Evolutionary conservation across 2,329 filamentous ascomycete genomes (phyloP), one percentile per base, ranked within the genome.

Genomic region (Escovopsis sp.): DNA sequence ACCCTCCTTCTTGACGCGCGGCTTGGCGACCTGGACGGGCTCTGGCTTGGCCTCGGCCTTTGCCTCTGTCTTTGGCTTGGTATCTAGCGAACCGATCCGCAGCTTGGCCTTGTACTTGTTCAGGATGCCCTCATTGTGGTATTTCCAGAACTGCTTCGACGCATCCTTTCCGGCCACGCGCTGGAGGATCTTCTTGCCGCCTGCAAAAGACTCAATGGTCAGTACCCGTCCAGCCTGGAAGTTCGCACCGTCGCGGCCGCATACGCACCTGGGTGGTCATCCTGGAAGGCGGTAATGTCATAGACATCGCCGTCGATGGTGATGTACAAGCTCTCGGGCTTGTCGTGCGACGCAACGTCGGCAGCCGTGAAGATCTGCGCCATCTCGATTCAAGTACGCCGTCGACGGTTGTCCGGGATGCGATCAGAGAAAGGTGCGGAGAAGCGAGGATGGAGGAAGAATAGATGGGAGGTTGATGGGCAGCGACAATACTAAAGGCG

Each of bases 281-380:
- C 80, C 60, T 85, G 81, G 61, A 89, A 89, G 57, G 79, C 87
- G 53, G 87, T 94, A 54, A 96, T 61, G 58, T 98, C 89, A 63
- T 94, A 96, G 51, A 96, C 89, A 63, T 96, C 89, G 54, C 88
- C 83, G 51, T 96, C 89, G 51, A 96, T 79, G 50, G 93, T 76
- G 56, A 96, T 84, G 76, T 80, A 96, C 47, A 95, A 71, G 58
- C 80, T 81, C 57, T 86, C 78, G 37, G 80, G 64, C 67, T 89
- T 94, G 72, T 86, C 94, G 65, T 96, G 88, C 65, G 83, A 78
- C 58, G 88, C 80, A 48, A 98, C 89, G 60, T 95, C 88, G 67
- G 74, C 74, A 50, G 79, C 72, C 42, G 80, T 82, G 61, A 94
- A 95, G 27, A 76, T 81, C 66, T 91, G 84, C 39, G 88, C 83